These are phyloP conservation scores for Rasamsonia emersonii DNA, from an alignment of 2,329 filamentous ascomycete species.

Conservation along the genomic window DNA sequence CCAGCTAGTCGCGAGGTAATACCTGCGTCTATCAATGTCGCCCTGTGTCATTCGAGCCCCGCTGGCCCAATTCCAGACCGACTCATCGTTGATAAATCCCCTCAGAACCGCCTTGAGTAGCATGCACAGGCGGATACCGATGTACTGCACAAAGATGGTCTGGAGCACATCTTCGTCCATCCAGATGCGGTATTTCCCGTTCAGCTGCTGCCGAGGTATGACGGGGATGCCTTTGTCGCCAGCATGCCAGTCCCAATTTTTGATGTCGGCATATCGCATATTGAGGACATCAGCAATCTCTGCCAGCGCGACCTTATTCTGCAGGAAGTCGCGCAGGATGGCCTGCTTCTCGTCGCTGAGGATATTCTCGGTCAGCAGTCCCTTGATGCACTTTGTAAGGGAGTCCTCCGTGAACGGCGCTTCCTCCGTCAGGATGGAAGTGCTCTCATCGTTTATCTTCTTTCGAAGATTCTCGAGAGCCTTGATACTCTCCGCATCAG, in stretches of 20 bases:
- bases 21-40: conserved; percentile 18
- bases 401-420: conserved; percentile 24
- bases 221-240: conserved; percentile 34
- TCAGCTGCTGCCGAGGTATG: conserved; percentile 34
- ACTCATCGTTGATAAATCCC: conserved; percentile 4
- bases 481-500: conserved; percentile 17
- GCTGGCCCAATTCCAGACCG: conserved; percentile 11
- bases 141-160: conserved; percentile 38
- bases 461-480: conserved; percentile 19
- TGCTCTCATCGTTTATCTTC: conserved; percentile 10
- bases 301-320: conserved; percentile 29
- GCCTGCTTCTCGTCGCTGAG: conserved; percentile 36
- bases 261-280: conserved; percentile 33
- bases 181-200: conserved; percentile 40
- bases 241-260: conserved; percentile 37
- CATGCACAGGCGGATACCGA: conserved; percentile 30
- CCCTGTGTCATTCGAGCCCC: conserved; percentile 8
- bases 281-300: conserved; percentile 39
- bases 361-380: conserved; percentile 33
- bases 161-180: conserved; percentile 41
- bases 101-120: conserved; percentile 13
- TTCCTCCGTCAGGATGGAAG: conserved; percentile 13
- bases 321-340: conserved; percentile 31
- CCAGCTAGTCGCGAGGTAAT: too few species aligned
- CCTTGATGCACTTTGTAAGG: conserved; percentile 28